Evolutionary conservation across 139 green algal genomes (phyloP).

Genomic region (Mychonastes homosphaera): DNA sequence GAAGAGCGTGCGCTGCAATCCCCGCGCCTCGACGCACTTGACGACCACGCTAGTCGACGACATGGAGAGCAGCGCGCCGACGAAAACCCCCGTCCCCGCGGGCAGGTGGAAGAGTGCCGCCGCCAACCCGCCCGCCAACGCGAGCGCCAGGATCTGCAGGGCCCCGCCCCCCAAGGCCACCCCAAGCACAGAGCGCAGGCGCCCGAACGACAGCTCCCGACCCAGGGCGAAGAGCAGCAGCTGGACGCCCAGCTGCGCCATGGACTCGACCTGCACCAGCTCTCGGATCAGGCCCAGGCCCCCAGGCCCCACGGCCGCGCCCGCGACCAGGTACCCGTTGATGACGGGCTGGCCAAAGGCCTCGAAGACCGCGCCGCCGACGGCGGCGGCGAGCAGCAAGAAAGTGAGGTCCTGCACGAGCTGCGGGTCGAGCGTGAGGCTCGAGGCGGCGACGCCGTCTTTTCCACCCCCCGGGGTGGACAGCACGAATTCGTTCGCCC

Average conservation of each 20-base stretch:
- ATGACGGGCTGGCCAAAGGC: slow-evolving; percentile 78
- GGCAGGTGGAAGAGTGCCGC: background rate
- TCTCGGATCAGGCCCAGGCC: slow-evolving; percentile 59
- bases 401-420: slow-evolving; percentile 78
- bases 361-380: slow-evolving; percentile 56
- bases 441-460: slow-evolving; percentile 55
- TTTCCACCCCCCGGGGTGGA: slow-evolving; percentile 88
- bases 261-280: slow-evolving; percentile 62
- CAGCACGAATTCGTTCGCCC: slow-evolving; percentile 98
- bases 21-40: slow-evolving; percentile 64
- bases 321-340: slow-evolving; percentile 93
- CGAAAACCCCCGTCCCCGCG: slow-evolving; percentile 63
- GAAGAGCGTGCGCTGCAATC: slow-evolving; percentile 25
- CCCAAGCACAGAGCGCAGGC: slow-evolving; percentile 64
- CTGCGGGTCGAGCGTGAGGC: slow-evolving; percentile 79
- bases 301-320: slow-evolving; percentile 77
- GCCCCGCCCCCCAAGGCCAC: slow-evolving; percentile 59
- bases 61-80: slow-evolving; percentile 81
- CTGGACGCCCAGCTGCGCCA: slow-evolving; percentile 91
- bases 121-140: slow-evolving; percentile 19
- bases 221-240: slow-evolving; percentile 92
- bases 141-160: slow-evolving; percentile 44
- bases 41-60: slow-evolving; percentile 65
- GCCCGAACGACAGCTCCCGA: slow-evolving; percentile 78
- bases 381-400: slow-evolving; percentile 50